Evolutionary conservation across 257 asterid genomes (phyloP).

Genomic region (Catharanthus roseus): DNA sequence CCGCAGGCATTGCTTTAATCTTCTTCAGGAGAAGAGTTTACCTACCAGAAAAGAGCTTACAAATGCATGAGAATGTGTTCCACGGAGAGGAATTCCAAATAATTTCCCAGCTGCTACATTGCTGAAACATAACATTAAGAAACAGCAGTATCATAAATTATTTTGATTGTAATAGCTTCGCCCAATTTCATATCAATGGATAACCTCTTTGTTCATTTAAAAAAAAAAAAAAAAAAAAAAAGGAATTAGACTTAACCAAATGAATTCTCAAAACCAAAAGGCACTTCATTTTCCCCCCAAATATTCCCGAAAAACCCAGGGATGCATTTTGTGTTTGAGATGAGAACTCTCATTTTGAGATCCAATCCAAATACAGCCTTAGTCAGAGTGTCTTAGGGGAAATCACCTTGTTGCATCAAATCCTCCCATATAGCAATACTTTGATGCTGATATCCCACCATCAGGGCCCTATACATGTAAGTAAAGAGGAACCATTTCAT

Average conservation of each 20-base stretch:
- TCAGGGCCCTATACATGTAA: slow-evolving; percentile 82
- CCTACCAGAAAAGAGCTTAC: slow-evolving; percentile 95
- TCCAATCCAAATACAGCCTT: too few relatives aligned
- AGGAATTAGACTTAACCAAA: too few relatives aligned
- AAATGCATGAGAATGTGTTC: slow-evolving; percentile 99
- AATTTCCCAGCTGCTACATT: slow-evolving; percentile 98
- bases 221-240: too few relatives aligned
- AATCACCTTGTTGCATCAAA: slow-evolving; percentile 95
- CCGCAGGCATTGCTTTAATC: background rate
- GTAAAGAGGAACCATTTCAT: slow-evolving; percentile 15
- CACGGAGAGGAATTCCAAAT: slow-evolving; percentile 98
- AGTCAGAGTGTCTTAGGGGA: slow-evolving; percentile 1
- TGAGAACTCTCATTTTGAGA: background rate
- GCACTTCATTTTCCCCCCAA: too few relatives aligned
- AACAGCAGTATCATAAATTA: background rate
- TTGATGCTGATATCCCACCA: slow-evolving; percentile 95
- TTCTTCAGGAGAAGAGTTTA: slow-evolving; percentile 3
- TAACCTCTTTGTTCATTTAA: background rate
- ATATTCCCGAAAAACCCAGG: too few relatives aligned
- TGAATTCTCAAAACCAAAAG: too few relatives aligned
- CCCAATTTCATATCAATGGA: background rate
- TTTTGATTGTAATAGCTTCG: too few relatives aligned
- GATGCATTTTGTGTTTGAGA: too few relatives aligned
- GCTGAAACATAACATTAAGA: slow-evolving; percentile 43
- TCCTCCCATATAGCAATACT: slow-evolving; percentile 97